These are phyloP conservation scores for Volvox africanus DNA, from an alignment of 139 green algal species.

Conservation along the genomic window DNA sequence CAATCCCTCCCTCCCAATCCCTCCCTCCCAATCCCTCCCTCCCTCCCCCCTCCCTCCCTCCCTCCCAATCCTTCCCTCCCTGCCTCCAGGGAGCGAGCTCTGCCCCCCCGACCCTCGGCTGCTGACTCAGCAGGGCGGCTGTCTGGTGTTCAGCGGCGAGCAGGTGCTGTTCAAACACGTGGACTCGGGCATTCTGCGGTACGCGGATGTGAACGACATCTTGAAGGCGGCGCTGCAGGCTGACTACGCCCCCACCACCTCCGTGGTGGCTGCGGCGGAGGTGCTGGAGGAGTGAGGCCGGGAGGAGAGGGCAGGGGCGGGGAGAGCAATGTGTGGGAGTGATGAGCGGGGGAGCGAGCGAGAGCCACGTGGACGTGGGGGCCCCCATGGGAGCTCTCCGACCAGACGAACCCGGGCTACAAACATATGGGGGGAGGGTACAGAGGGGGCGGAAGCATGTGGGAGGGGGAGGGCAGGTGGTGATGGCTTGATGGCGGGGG, in stretches of 20 bases:
- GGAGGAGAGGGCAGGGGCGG: no score
- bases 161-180: constrained; percentile 54
- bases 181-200: constrained; percentile 67
- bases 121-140: constrained; percentile 84
- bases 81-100: constrained; percentile 72
- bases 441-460: no score
- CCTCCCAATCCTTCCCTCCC: background rate
- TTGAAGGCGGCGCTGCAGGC: constrained; percentile 38
- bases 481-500: no score
- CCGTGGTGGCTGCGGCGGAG: background rate
- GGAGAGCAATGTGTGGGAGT: background rate
- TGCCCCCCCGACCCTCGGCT: constrained; percentile 69
- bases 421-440: no score
- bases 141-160: constrained; percentile 73
- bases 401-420: no score
- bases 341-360: no score
- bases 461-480: no score
- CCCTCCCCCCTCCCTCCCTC: background rate
- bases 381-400: no score
- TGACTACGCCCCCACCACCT: background rate
- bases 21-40: no score
- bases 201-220: constrained; percentile 64
- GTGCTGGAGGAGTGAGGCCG: constrained; percentile 6
- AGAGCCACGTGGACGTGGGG: no score
- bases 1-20: no score